These are phyloP conservation scores for Allium sativum DNA, from an alignment of 106 monocot genomes.

Conservation along the genomic window DNA sequence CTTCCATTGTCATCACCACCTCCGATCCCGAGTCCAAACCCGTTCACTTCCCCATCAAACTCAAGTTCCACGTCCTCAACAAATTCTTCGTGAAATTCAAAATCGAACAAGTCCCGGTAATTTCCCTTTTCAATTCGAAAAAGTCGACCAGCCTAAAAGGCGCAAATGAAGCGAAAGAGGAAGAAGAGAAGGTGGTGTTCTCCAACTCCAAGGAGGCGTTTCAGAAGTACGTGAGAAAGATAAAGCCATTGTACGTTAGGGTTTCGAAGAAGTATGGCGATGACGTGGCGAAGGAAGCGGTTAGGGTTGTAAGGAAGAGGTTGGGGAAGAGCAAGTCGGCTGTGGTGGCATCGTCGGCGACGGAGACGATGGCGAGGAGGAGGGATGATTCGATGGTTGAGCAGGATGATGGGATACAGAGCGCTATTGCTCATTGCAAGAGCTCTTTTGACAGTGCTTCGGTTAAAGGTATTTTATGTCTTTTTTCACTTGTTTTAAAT, in stretches of 20 bases:
- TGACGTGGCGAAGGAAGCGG: background rate
- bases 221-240: conserved; percentile 56
- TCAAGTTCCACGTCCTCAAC: conserved; percentile 29
- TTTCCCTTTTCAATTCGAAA: conserved; percentile 50
- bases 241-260: conserved; percentile 53
- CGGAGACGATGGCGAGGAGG: conserved; percentile 2
- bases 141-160: conserved; percentile 8
- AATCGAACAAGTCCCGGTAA: conserved; percentile 46
- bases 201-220: conserved; percentile 37
- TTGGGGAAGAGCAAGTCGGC: conserved; percentile 46
- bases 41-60: conserved; percentile 6
- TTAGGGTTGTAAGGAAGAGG: conserved; percentile 7
- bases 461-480: background rate
- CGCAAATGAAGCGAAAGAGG: background rate
- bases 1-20: conserved; percentile 16
- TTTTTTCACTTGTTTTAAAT: background rate
- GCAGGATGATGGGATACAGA: conserved; percentile 81
- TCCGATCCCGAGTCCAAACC: conserved; percentile 11
- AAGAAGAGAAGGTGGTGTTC: conserved; percentile 23
- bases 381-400: conserved; percentile 59
- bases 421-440: conserved; percentile 96
- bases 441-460: conserved; percentile 21
- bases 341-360: conserved; percentile 17
- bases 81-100: conserved; percentile 41
- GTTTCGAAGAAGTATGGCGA: conserved; percentile 37